Evolutionary conservation across 116 monocot genomes (phyloP).

Genomic region (Cymodocea nodosa): DNA sequence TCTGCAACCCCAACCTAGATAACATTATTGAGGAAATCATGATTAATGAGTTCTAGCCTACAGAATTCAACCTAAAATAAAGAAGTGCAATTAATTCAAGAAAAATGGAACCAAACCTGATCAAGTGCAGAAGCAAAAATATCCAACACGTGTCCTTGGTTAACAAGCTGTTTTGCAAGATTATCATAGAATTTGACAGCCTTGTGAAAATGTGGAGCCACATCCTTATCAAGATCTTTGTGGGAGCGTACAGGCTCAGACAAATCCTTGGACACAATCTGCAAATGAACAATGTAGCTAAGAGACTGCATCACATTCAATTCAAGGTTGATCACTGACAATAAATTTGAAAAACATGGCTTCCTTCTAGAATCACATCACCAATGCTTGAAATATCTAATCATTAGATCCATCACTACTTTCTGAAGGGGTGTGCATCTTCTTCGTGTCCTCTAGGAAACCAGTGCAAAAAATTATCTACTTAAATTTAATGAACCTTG

Average conservation of each 20-base stretch:
- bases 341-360: too few species aligned
- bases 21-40: slow-evolving; percentile 4
- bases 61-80: neutral
- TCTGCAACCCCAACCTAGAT: slow-evolving; percentile 89
- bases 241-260: slow-evolving; percentile 92
- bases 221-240: slow-evolving; percentile 97
- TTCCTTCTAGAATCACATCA: too few species aligned
- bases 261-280: slow-evolving; percentile 97
- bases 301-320: neutral
- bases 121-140: slow-evolving; percentile 95
- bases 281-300: neutral
- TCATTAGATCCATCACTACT: too few species aligned
- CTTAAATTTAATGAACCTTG: too few species aligned
- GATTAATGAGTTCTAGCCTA: neutral
- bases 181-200: slow-evolving; percentile 90
- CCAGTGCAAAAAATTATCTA: too few species aligned
- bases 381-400: too few species aligned
- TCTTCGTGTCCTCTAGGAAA: too few species aligned
- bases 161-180: slow-evolving; percentile 85
- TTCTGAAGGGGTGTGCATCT: too few species aligned
- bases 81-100: neutral
- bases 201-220: slow-evolving; percentile 81
- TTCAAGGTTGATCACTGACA: neutral
- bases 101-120: slow-evolving; percentile 40
- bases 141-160: slow-evolving; percentile 91